Conservation (phyloP, 2,329 filamentous ascomycete genomes). For the Zasmidium citrigriseum region DNA sequence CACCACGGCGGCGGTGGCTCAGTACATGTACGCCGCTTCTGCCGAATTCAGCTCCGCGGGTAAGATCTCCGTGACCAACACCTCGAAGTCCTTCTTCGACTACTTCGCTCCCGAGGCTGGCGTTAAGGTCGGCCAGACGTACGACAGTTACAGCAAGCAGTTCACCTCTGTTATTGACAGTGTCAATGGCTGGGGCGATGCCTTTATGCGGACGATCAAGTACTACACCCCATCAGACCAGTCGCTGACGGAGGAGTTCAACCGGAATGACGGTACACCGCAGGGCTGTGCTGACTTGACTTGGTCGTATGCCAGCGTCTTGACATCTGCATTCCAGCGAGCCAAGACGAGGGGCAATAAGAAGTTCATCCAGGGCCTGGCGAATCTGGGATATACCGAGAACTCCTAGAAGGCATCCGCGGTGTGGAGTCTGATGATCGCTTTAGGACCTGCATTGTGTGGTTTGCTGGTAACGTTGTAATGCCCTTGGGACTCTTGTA, state of each 20-base stretch:
- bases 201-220: conserved; percentile 36
- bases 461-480: background rate
- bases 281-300: conserved; percentile 36
- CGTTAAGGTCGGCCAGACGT: conserved; percentile 25
- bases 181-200: conserved; percentile 37
- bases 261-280: conserved; percentile 29
- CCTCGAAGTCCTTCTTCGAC: conserved; percentile 35
- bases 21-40: conserved; percentile 32
- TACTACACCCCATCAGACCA: conserved; percentile 32
- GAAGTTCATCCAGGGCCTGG: conserved; percentile 23
- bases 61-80: conserved; percentile 29
- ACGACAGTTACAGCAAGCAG: conserved; percentile 22
- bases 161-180: conserved; percentile 27
- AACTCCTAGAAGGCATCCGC: background rate
- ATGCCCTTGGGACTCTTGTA: background rate
- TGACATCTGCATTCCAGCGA: conserved; percentile 34
- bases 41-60: conserved; percentile 22
- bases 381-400: conserved; percentile 23
- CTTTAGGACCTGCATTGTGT: background rate
- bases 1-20: conserved; percentile 35
- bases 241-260: conserved; percentile 34
- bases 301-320: conserved; percentile 37
- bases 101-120: conserved; percentile 34
- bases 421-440: no score
- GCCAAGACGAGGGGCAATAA: conserved; percentile 24